Conservation (phyloP, 1,139 yeast species). For the Taphrina deformans region DNA sequence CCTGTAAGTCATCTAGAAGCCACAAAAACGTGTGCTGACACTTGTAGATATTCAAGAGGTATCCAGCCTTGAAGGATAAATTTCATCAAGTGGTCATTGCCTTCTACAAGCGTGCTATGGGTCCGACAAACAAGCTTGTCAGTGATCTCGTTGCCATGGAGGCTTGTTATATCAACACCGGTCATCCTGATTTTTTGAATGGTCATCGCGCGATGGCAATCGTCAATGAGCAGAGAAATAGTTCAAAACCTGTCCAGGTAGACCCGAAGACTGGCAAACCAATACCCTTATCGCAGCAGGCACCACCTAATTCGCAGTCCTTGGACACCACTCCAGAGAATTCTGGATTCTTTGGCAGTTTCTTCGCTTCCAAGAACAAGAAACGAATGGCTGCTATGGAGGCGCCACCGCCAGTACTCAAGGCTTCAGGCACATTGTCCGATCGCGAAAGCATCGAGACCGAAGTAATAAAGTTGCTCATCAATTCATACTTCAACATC, state of each 20-base stretch:
- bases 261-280: slow-evolving; percentile 90
- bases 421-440: slow-evolving; percentile 92
- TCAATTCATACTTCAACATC: slow-evolving; percentile 83
- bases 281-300: slow-evolving; percentile 42
- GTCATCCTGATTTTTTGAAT: slow-evolving; percentile 92
- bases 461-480: slow-evolving; percentile 89
- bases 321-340: slow-evolving; percentile 41
- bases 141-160: slow-evolving; percentile 78
- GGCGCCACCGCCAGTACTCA: slow-evolving; percentile 84
- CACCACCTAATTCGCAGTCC: slow-evolving; percentile 22
- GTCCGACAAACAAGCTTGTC: slow-evolving; percentile 85
- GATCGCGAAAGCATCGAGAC: slow-evolving; percentile 97
- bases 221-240: slow-evolving; percentile 87
- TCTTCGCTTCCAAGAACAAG: slow-evolving; percentile 88
- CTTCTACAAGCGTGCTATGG: slow-evolving; percentile 73
- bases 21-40: background rate
- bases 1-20: slow-evolving; percentile 46
- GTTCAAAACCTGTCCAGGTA: slow-evolving; percentile 72
- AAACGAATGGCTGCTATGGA: slow-evolving; percentile 95
- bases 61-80: slow-evolving; percentile 86
- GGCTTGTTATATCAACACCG: slow-evolving; percentile 93
- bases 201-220: slow-evolving; percentile 95
- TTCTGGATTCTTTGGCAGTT: slow-evolving; percentile 89
- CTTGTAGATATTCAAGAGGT: slow-evolving; percentile 63
- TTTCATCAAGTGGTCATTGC: slow-evolving; percentile 76